These are phyloP conservation scores for Schizonepeta tenuifolia DNA, from an alignment of 257 asterid species.

Conservation along the genomic window DNA sequence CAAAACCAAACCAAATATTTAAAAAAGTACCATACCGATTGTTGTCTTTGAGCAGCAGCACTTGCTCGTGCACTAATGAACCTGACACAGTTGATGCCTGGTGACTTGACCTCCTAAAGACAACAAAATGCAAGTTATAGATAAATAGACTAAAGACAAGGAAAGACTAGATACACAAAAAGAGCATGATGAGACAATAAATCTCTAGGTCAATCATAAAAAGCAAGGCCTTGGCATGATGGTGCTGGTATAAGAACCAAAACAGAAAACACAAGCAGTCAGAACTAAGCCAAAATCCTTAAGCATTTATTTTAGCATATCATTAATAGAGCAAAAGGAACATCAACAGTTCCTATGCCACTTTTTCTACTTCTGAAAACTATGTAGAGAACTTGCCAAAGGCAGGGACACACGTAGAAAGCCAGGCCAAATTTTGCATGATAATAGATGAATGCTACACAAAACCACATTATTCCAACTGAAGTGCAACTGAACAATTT, in stretches of 20 bases:
- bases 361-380: slow-evolving; percentile 1
- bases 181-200: not conserved
- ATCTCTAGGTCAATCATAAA: slow-evolving; percentile 18
- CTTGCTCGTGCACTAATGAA: slow-evolving; percentile 57
- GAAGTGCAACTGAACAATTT: no score
- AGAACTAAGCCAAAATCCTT: not conserved
- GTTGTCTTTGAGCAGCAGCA: slow-evolving; percentile 57
- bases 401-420: slow-evolving; percentile 10
- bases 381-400: not conserved
- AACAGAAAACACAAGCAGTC: slow-evolving; percentile 4
- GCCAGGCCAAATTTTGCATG: not conserved
- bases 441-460: no score
- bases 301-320: slow-evolving; percentile 10
- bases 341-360: slow-evolving; percentile 8
- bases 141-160: slow-evolving; percentile 26
- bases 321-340: slow-evolving; percentile 17
- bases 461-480: no score
- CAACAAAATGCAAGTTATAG: slow-evolving; percentile 27
- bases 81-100: slow-evolving; percentile 52
- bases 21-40: slow-evolving; percentile 53
- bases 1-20: not conserved
- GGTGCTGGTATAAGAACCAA: slow-evolving; percentile 8
- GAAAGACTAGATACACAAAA: not conserved
- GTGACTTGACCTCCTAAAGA: slow-evolving; percentile 48
- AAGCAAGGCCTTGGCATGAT: slow-evolving; percentile 4